Conservation (phyloP, 306 rosid genomes). For the Erythrophleum fordii region DNA sequence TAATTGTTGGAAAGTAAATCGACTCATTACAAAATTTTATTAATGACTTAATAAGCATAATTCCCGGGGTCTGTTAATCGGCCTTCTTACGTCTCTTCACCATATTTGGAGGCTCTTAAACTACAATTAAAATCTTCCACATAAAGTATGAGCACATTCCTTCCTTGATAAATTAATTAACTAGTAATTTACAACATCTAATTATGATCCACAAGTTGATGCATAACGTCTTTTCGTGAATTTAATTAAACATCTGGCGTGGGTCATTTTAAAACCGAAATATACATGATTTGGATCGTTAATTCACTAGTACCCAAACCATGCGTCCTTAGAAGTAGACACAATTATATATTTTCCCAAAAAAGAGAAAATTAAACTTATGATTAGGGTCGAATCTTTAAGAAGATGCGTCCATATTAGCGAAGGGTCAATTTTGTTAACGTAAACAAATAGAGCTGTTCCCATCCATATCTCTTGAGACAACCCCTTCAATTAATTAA, state of each 20-base stretch:
- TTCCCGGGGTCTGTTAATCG: conserved; percentile 35
- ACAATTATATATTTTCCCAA: conserved; percentile 24
- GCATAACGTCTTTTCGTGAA: conserved; percentile 36
- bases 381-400: conserved; percentile 19
- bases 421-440: conserved; percentile 30
- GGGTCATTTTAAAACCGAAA: not conserved
- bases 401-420: conserved; percentile 18
- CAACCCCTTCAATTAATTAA: conserved; percentile 21
- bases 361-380: not conserved
- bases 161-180: conserved; percentile 6
- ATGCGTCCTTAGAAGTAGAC: conserved; percentile 50
- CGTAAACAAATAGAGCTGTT: conserved; percentile 16
- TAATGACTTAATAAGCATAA: conserved; percentile 16
- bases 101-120: conserved; percentile 21
- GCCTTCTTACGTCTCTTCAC: conserved; percentile 35
- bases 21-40: not conserved
- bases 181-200: conserved; percentile 12
- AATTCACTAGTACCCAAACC: not conserved
- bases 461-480: conserved; percentile 33
- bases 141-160: not conserved
- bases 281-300: not conserved
- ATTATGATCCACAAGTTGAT: conserved; percentile 39
- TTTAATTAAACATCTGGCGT: not conserved
- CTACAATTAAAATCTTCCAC: not conserved
- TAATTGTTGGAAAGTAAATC: not conserved